These are phyloP conservation scores for Cutaneotrichosporon sp. DNA, from an alignment of 1,284 basidiomycete species.

Conservation along the genomic window DNA sequence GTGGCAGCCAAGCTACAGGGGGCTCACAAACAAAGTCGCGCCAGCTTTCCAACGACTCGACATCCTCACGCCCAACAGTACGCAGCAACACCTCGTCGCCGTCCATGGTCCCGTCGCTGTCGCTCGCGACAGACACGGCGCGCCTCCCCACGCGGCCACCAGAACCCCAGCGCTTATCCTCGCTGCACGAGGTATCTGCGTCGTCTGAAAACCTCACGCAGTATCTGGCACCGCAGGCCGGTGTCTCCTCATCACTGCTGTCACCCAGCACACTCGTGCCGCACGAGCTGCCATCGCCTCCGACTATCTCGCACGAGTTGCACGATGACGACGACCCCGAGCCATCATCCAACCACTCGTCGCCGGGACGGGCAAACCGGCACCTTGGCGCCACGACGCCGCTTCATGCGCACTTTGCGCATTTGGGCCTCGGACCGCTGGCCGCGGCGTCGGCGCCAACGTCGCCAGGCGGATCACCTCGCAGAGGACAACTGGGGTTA, in stretches of 20 bases:
- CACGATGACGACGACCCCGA: not conserved
- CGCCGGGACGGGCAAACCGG: constrained; percentile 9
- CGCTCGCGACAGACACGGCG: not conserved
- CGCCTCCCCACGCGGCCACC: not conserved
- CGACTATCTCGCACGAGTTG: not conserved
- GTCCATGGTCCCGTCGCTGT: too few species aligned
- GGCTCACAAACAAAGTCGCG: too few species aligned
- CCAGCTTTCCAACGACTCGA: too few species aligned
- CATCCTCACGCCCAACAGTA: too few species aligned
- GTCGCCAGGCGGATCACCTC: constrained; percentile 3
- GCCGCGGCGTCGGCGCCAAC: constrained; percentile 19
- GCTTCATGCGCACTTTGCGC: constrained; percentile 6
- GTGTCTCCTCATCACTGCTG: constrained; percentile 9
- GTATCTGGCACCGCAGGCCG: not conserved
- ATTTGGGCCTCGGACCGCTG: constrained; percentile 5
- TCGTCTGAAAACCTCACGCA: constrained; percentile 13
- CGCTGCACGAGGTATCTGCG: constrained; percentile 11
- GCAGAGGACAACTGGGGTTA: not conserved
- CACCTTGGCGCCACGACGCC: not conserved
- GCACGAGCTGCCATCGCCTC: not conserved
- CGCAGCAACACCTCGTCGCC: too few species aligned
- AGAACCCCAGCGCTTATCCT: not conserved
- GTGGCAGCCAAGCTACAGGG: too few species aligned
- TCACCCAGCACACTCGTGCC: constrained; percentile 4
- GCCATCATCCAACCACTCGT: constrained; percentile 17